phyloP scores from a whole-genome alignment of 2,329 filamentous ascomycete genomes.

The Penicillium sp. region DNA sequence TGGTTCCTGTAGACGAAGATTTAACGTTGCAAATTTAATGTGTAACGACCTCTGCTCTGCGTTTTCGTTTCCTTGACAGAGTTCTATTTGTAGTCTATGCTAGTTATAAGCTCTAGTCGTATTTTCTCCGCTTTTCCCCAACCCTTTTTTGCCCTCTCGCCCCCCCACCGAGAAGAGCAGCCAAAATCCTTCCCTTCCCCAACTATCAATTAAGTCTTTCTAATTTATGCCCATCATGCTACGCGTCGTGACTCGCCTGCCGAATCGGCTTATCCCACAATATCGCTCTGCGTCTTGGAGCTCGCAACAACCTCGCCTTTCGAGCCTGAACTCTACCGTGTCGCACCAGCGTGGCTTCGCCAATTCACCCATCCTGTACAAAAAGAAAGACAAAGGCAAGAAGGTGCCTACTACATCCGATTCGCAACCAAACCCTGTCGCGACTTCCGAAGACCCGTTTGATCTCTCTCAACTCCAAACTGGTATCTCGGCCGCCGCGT shows the following conservation, averaged over 20 bases:
- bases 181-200: background rate
- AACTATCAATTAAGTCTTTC: background rate
- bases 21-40: slow-evolving; percentile 38
- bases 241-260: slow-evolving; percentile 13
- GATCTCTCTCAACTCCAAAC: slow-evolving; percentile 64
- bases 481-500: slow-evolving; percentile 59
- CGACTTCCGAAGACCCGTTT: slow-evolving; percentile 57
- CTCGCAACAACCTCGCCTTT: background rate
- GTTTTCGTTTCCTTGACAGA: background rate
- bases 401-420: slow-evolving; percentile 38
- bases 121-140: background rate
- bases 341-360: slow-evolving; percentile 42
- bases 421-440: slow-evolving; percentile 32
- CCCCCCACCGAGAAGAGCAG: too few relatives aligned
- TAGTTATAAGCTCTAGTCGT: background rate
- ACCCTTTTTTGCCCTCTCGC: background rate
- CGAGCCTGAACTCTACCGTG: background rate
- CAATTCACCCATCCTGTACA: slow-evolving; percentile 46
- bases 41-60: slow-evolving; percentile 29
- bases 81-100: background rate
- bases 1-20: slow-evolving; percentile 36
- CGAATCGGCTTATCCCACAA: background rate
- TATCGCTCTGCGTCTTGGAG: background rate
- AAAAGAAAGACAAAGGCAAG: slow-evolving; percentile 61
- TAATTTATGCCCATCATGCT: slow-evolving; percentile 15